phyloP scores from a whole-genome alignment of 1,139 yeast species.

The Candida sp. region DNA sequence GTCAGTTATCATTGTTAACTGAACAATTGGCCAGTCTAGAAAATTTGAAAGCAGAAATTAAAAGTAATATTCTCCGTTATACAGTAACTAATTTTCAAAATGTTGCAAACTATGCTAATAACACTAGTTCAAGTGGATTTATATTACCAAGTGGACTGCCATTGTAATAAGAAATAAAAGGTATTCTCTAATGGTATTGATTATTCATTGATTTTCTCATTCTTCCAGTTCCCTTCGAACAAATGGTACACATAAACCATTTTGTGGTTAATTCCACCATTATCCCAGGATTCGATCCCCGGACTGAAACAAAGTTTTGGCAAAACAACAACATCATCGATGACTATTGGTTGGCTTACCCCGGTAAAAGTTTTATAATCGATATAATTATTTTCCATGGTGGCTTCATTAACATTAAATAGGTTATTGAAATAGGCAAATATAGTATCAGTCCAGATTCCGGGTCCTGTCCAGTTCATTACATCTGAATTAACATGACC shows the following conservation, averaged over 20 bases:
- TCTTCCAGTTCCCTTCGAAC: conserved; percentile 72
- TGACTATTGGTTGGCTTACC: conserved; percentile 55
- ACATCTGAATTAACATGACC: conserved; percentile 69
- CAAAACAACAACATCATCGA: conserved; percentile 75
- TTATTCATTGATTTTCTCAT: conserved; percentile 2
- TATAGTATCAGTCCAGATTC: conserved; percentile 86
- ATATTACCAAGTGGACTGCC: background rate
- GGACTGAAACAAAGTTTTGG: conserved; percentile 79
- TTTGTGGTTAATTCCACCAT: conserved; percentile 39
- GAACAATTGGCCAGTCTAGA: conserved; percentile 24
- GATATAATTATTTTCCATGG: conserved; percentile 24
- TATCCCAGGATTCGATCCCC: conserved; percentile 75
- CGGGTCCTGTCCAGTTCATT: conserved; percentile 99
- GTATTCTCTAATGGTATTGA: too few relatives aligned
- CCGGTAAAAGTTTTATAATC: conserved; percentile 70
- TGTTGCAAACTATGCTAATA: background rate
- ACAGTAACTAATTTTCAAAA: background rate
- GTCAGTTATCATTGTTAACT: conserved; percentile 28
- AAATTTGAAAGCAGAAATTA: conserved; percentile 17
- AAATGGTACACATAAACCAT: conserved; percentile 65
- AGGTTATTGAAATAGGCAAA: conserved; percentile 69
- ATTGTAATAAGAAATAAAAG: too few relatives aligned
- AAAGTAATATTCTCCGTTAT: conserved; percentile 11
- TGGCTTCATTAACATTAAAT: conserved; percentile 24
- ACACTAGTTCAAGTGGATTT: background rate